phyloP scores from a whole-genome alignment of 306 rosid species.

The Clitoria ternatea region DNA sequence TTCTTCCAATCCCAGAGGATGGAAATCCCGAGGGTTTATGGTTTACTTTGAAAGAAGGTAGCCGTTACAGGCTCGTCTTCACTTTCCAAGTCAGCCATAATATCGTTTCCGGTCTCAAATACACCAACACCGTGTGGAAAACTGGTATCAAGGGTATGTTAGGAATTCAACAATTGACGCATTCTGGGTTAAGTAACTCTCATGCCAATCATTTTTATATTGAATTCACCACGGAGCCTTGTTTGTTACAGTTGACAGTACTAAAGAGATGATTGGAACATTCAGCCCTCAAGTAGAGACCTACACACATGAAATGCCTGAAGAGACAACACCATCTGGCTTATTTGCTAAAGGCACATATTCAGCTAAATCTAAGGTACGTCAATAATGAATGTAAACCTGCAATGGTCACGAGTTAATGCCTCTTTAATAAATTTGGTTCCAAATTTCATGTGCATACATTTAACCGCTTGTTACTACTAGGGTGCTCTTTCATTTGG shows the following conservation, averaged over 20 bases:
- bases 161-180: too few relatives aligned
- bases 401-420: constrained; percentile 14
- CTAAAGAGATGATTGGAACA: constrained; percentile 89
- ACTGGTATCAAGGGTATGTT: constrained; percentile 68
- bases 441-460: constrained; percentile 24
- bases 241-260: constrained; percentile 58
- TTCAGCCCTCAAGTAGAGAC: constrained; percentile 84
- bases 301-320: constrained; percentile 67
- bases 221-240: background rate
- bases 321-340: constrained; percentile 90
- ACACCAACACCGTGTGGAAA: constrained; percentile 85
- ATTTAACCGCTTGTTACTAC: background rate
- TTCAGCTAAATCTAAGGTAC: constrained; percentile 82
- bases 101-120: constrained; percentile 90
- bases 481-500: background rate
- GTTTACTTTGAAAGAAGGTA: constrained; percentile 96
- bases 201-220: background rate
- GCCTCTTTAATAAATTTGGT: constrained; percentile 28
- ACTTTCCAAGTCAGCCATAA: constrained; percentile 73
- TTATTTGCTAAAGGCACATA: constrained; percentile 83
- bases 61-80: constrained; percentile 69
- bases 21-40: constrained; percentile 75
- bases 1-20: constrained; percentile 63
- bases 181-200: too few relatives aligned
- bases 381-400: background rate